Evolutionary conservation across 257 asterid genomes (phyloP).

Genomic region (Datura wrightii): DNA sequence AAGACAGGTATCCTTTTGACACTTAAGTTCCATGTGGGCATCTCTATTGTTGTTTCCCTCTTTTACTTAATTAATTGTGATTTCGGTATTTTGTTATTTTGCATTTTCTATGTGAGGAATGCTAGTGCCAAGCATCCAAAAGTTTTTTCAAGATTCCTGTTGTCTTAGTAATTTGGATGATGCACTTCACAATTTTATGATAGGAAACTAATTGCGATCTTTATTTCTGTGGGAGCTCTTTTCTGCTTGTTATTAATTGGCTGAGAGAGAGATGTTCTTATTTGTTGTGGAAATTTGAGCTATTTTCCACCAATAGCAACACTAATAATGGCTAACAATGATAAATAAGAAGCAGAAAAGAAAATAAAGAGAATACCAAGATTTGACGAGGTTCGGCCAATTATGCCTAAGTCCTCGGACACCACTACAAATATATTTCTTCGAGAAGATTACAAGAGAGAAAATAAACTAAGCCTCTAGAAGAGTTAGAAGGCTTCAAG

Average conservation of each 20-base stretch:
- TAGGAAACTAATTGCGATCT: conserved; percentile 1
- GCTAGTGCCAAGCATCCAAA: conserved; percentile 19
- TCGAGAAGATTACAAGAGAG: no score
- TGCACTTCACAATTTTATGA: not conserved
- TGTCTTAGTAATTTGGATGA: not conserved
- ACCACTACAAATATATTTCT: no score
- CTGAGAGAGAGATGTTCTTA: not conserved
- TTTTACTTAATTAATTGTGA: not conserved
- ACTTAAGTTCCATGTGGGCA: not conserved
- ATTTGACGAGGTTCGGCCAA: no score
- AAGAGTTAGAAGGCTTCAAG: no score
- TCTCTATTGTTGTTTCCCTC: not conserved
- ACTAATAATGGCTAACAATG: no score
- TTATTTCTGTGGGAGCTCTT: conserved; percentile 9
- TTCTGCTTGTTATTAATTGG: conserved; percentile 13
- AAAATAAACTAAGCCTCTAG: no score
- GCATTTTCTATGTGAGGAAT: conserved; percentile 2
- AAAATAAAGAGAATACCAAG: no score
- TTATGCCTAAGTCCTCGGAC: no score
- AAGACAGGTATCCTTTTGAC: conserved; percentile 71
- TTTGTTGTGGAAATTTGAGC: no score
- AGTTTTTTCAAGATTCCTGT: not conserved
- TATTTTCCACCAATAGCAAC: no score
- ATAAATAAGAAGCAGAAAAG: no score
- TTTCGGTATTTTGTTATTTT: not conserved